Conservation (phyloP, 345 rosid genomes). For the Citrus mangshanensis region DNA sequence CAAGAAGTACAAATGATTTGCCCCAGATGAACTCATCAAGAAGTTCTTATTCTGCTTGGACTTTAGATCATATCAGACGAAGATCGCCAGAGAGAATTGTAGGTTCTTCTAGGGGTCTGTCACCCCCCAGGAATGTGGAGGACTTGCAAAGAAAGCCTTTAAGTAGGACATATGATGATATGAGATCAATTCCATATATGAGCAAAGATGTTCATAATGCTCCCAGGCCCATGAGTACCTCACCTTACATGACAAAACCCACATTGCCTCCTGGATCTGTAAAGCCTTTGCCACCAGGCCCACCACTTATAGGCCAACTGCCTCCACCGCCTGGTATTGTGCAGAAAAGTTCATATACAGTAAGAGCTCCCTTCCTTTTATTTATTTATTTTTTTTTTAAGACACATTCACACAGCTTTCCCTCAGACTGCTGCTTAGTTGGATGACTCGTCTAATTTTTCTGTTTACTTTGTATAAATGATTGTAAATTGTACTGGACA, state of each 20-base stretch:
- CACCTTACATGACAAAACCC: constrained; percentile 51
- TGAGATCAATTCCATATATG: constrained; percentile 53
- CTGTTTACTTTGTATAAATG: neutral
- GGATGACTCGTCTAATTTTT: neutral
- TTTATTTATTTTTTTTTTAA: constrained; percentile 2
- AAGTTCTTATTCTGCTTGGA: constrained; percentile 62
- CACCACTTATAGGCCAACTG: constrained; percentile 41
- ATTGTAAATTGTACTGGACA: neutral
- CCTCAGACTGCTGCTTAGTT: neutral
- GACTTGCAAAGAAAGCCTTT: constrained; percentile 47
- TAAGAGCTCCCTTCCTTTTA: constrained; percentile 31
- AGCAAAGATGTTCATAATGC: constrained; percentile 52
- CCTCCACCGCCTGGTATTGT: constrained; percentile 45
- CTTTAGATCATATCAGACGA: constrained; percentile 56
- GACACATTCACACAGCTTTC: neutral
- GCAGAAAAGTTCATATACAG: constrained; percentile 52
- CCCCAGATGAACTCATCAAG: constrained; percentile 46
- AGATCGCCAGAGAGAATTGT: constrained; percentile 67
- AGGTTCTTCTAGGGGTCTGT: constrained; percentile 56
- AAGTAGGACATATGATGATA: constrained; percentile 51
- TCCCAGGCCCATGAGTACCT: constrained; percentile 43
- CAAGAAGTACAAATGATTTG: constrained; percentile 52
- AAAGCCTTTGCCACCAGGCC: constrained; percentile 45
- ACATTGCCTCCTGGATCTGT: constrained; percentile 46
- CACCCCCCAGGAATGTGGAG: constrained; percentile 54